Percentiles rank a stretch among this genome's conserved stretches.
phyloP scores from a whole-genome alignment of 768 basidiomycete species.

The Leccinum uliginosum region DNA sequence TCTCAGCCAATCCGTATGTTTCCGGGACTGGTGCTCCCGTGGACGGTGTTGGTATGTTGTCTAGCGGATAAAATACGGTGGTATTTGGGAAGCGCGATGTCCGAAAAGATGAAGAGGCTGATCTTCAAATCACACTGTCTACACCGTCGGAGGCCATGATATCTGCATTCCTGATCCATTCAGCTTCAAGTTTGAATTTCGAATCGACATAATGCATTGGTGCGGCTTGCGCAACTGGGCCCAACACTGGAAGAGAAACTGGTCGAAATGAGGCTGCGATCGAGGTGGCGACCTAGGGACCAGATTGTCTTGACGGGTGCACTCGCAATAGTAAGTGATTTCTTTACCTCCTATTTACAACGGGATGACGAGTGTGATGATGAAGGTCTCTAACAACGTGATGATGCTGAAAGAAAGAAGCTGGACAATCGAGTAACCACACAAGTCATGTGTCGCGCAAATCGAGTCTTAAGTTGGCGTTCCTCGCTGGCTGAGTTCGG shows the following conservation, averaged over 20 bases:
- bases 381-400: conserved; percentile 42
- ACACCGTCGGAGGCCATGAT: conserved; percentile 48
- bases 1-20: conserved; percentile 59
- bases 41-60: conserved; percentile 2
- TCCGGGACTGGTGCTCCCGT: not conserved
- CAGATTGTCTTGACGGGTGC: too few relatives aligned
- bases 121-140: conserved; percentile 72
- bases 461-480: conserved; percentile 22
- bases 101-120: conserved; percentile 52
- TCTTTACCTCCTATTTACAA: not conserved
- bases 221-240: too few relatives aligned
- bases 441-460: conserved; percentile 42
- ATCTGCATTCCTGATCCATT: conserved; percentile 56
- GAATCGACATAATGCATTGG: too few relatives aligned
- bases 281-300: too few relatives aligned
- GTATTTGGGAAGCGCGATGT: conserved; percentile 71
- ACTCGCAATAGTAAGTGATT: conserved; percentile 35
- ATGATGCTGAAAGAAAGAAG: conserved; percentile 30
- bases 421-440: conserved; percentile 67
- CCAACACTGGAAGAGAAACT: too few relatives aligned
- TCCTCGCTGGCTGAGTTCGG: conserved; percentile 56
- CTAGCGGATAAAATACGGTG: conserved; percentile 60
- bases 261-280: too few relatives aligned
- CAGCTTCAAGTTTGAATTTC: too few relatives aligned
- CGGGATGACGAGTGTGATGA: not conserved